Evolutionary conservation across 805 yeast species (phyloP), one percentile per base, ranked within the genome.

Genomic region (Pichia cabralensis): DNA sequence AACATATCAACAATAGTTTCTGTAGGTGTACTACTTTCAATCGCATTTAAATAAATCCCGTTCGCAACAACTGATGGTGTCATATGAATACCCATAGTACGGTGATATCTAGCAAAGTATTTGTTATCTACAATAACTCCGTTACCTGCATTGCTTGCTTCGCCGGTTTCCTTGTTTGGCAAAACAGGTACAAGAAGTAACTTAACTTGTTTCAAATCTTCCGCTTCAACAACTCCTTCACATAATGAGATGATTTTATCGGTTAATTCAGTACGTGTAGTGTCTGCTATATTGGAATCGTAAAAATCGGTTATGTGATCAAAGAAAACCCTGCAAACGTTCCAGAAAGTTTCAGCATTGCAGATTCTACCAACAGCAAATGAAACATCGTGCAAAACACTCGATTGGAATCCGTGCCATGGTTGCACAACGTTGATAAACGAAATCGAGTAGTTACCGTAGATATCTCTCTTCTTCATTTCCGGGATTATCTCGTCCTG

Each of bases 351-450:
- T 2, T 50, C 55, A 1, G 82, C 79, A 12, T 60, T 63, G n/a
- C n/a, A n/a, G n/a, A 61, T 41, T 31, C 69, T 61, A n/a, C 80
- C 81, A 21, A 78, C 76, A 0, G 78, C 86, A 18, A 85, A 54
- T 0, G 80, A 67, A 27, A 80, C 80, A 50, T 85, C 95, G 52
- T 80, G 79, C 26, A 75, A 61, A 24, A 73, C 56, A 5, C 72
- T 68, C 1, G 89, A 77, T 36, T 75, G 72, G 3, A 48, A 26
- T 28, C 88, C 78, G 53, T 85, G 95, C 95, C 95, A 85, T 44
- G 94, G 92, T 61, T 85, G 95, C n/a, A 80, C 65, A 26, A 78
- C 85, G 49, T 82, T 79, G 41, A 76, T 68, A 54, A 79, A 73
- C 9, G 75, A 70, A 41, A 82, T 67, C 44, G 73, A 71, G 46